Evolutionary conservation across 768 basidiomycete species (phyloP), one percentile per base, ranked within the genome.

Genomic region (Russula vinacea): DNA sequence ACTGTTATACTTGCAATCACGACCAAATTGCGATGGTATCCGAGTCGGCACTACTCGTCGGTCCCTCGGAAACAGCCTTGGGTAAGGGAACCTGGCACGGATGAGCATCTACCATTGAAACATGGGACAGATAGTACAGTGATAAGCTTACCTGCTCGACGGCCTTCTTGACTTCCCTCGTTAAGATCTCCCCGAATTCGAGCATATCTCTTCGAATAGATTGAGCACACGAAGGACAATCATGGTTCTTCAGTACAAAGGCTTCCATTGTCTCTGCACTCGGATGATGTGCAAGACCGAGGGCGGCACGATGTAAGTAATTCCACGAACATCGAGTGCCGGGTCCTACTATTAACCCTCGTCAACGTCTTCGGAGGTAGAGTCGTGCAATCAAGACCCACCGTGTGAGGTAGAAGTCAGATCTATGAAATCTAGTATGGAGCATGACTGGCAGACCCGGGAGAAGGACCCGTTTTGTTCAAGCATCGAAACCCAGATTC

Each of bases 211-310:
- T 1, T 35, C 44, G 32, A 5, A 11, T 45, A 35, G 32, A n/a
- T 11, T 11, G 5, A 16, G 45, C n/a, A 17, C 56, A 58, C 10
- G 17, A 11, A 33, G 2, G 5, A 19, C 45, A 47, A 58, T 24
- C 5, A 14, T 22, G 13, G 13, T 3, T 5, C 32, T 16, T 22
- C 44, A 58, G 7, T 16, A 58, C 32, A 45, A 58, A 58, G 45
- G 35, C 44, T 24, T 47, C 45, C 19, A 51, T 26, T 24, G 47
- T 49, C 6, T 50, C 26, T 13, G 49, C 24, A 19, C 17, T 50
- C 17, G 58, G 58, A 10, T 59, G 58, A n/a, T 19, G 58, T 59
- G 35, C 47, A n/a, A 59, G 58, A 50, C 29, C n/a, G 19, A 39
- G 22, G 16, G 24, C 35, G 5, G 58, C 50, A 19, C 49, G 58